Evolutionary conservation across 306 rosid genomes (phyloP).

Genomic region (Cicer judaicum): DNA sequence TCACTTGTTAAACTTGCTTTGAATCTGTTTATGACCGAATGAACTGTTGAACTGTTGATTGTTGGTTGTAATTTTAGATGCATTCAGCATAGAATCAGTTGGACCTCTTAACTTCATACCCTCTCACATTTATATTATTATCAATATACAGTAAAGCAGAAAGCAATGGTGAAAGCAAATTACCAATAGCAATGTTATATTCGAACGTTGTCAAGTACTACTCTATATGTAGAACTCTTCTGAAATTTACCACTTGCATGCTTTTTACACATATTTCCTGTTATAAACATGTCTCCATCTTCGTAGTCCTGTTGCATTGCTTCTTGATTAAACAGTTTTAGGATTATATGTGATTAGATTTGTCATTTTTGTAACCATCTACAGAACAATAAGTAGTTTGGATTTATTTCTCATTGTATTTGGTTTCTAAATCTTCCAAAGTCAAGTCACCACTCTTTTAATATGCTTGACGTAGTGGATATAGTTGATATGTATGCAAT

Average conservation of each 20-base stretch:
- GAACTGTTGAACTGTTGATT: neutral
- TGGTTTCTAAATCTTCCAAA: too few species aligned
- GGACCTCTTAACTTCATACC: slow-evolving; percentile 4
- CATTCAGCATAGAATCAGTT: neutral
- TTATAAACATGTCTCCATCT: neutral
- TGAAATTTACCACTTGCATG: neutral
- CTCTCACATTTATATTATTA: slow-evolving; percentile 20
- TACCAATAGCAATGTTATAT: neutral
- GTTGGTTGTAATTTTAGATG: too few species aligned
- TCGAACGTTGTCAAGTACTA: slow-evolving; percentile 15
- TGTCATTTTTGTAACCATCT: neutral
- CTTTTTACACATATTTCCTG: neutral
- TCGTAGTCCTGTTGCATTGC: slow-evolving; percentile 18
- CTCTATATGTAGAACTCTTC: neutral
- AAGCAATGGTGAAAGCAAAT: slow-evolving; percentile 1
- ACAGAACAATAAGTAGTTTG: neutral
- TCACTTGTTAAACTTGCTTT: neutral
- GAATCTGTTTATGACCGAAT: slow-evolving; percentile 14
- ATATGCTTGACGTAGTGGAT: too few species aligned
- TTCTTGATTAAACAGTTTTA: slow-evolving; percentile 14
- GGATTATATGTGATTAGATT: slow-evolving; percentile 1
- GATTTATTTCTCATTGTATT: neutral
- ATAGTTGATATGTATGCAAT: too few species aligned
- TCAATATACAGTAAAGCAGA: slow-evolving; percentile 5
- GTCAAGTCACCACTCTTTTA: too few species aligned